phyloP scores from a whole-genome alignment of 78 protist genomes.

The Anaeramoeba flamelloides region DNA sequence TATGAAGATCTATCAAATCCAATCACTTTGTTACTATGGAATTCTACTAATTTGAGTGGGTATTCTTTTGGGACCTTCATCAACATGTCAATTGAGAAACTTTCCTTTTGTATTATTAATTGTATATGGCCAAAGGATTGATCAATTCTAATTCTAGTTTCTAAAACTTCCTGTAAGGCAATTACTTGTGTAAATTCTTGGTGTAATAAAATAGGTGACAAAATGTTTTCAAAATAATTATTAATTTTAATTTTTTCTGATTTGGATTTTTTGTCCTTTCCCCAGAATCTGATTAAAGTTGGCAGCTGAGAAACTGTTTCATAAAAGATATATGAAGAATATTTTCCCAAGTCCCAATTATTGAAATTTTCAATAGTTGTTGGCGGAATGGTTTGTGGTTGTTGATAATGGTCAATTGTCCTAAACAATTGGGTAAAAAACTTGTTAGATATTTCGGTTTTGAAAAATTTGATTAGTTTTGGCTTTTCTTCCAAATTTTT shows the following conservation, averaged over 20 bases:
- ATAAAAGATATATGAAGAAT: background rate
- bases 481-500: too few species aligned
- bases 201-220: background rate
- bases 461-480: too few species aligned
- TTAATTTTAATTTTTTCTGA: background rate
- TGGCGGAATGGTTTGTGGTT: too few species aligned
- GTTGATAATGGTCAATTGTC: too few species aligned
- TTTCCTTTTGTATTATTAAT: slow-evolving; percentile 6
- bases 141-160: background rate
- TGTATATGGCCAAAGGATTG: background rate
- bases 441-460: too few species aligned
- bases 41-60: slow-evolving; percentile 6
- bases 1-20: slow-evolving; percentile 2
- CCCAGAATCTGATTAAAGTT: background rate
- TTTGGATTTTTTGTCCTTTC: background rate
- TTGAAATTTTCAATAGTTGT: too few species aligned
- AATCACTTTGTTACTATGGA: background rate
- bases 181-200: background rate
- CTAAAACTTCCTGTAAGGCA: background rate
- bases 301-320: background rate
- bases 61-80: slow-evolving; percentile 10
- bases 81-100: slow-evolving; percentile 5
- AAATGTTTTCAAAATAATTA: background rate
- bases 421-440: too few species aligned
- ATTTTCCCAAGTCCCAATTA: too few species aligned